Conservation (phyloP, 108 stramenopile species). For the Aurantiochytrium sp. region DNA sequence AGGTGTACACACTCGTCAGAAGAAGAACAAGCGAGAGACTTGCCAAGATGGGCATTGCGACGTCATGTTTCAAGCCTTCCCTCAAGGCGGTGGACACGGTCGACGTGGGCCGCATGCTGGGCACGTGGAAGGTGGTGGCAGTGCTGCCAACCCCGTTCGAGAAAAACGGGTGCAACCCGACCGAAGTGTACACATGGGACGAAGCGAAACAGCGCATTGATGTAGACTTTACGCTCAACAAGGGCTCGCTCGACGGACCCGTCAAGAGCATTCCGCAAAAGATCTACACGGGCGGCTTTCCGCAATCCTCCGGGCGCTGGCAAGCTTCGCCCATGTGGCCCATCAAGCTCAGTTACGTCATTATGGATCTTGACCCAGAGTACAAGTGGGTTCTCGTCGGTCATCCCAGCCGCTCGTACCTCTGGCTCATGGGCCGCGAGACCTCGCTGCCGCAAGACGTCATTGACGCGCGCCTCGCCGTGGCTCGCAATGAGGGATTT, state of each 20-base stretch:
- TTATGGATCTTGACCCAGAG: background rate
- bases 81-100: slow-evolving; percentile 46
- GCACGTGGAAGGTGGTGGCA: background rate
- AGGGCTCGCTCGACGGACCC: background rate
- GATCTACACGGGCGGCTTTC: background rate
- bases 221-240: slow-evolving; percentile 1
- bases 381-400: slow-evolving; percentile 17
- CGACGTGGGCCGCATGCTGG: background rate
- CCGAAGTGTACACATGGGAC: slow-evolving; percentile 1
- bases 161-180: background rate
- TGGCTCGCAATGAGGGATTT: background rate
- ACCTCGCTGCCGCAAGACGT: background rate
- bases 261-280: background rate
- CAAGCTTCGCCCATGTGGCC: background rate
- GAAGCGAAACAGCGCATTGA: background rate
- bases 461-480: background rate
- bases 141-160: background rate
- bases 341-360: slow-evolving; percentile 11
- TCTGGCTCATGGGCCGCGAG: slow-evolving; percentile 17
- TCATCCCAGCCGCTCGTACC: background rate
- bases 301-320: background rate
- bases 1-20: too few species aligned
- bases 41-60: background rate
- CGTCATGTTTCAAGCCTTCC: background rate
- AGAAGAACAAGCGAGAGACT: too few species aligned